Evolutionary conservation across 495 filamentous ascomycete species (phyloP), one percentile per base, ranked within the genome.

Genomic region (Paragyromitra xinjiangensis): DNA sequence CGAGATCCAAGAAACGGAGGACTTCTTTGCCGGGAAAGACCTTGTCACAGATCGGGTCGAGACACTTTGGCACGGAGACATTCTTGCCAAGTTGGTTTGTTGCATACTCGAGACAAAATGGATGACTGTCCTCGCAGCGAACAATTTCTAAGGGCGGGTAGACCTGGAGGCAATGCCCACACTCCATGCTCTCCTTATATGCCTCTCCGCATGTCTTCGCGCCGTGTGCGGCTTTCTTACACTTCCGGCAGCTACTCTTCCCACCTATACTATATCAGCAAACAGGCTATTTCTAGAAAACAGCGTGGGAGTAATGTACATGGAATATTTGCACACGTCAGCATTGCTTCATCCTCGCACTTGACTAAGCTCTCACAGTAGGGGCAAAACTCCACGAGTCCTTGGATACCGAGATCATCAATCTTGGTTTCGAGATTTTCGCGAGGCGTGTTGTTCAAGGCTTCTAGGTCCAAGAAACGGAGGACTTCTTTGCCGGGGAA

Each of bases 121-220:
- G 73, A 59, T 77, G 73, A 3, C 73, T 66, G 3, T 58, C 42
- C 26, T 77, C 67, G 55, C 73, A 77, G 1, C 73, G 67, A 26
- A 65, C 45, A n/a, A 77, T 77, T 37, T 77, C 66, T 5, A 4
- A 16, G 1, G 29, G 40, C 0, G 58, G 67, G 19, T 64, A 71
- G 26, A 8, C 11, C 1, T 40, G 29, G 1, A 11, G 34, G 44
- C 66, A 77, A 39, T 77, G 73, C 6, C 37, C 34, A 9, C 73
- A 77, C 37, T 77, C 72, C 39, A 14, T 26, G 1, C 66, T 55
- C 19, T 55, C 22, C 40, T 58, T 77, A 12, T 42, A n/a, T 1
- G 56, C 67, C 14, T 71, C 66, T 22, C 65, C 55, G 14, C 73
- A 77, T 11, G 56, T 59, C 34, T 56, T 71, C 2, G 6, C 6